Evolutionary conservation across 2,329 filamentous ascomycete genomes (phyloP).

Genomic region (Fusarium pseudograminearum): DNA sequence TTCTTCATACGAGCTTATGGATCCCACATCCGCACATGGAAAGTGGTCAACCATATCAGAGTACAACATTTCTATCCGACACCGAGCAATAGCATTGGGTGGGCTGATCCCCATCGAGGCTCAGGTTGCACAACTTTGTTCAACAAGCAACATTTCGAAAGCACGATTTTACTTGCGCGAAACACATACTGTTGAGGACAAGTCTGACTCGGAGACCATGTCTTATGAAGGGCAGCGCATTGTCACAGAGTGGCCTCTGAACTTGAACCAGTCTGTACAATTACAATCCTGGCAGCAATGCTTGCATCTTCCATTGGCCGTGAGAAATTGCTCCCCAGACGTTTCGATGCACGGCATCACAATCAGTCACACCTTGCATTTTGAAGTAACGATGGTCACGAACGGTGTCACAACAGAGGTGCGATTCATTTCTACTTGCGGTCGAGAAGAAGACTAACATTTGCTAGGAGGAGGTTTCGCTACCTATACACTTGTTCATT

Average conservation of each 20-base stretch:
- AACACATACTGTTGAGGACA: background rate
- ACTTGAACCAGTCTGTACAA: background rate
- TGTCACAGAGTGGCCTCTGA: slow-evolving; percentile 14
- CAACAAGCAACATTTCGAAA: background rate
- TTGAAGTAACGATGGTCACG: background rate
- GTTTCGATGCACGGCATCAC: background rate
- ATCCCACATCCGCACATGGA: background rate
- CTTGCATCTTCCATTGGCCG: background rate
- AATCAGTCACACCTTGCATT: background rate
- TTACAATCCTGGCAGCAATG: slow-evolving; percentile 14
- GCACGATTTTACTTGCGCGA: background rate
- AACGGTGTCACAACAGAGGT: background rate
- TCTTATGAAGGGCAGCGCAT: background rate
- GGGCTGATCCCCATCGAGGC: slow-evolving; percentile 8
- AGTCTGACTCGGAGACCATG: accelerated
- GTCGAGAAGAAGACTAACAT: background rate
- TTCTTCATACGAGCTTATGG: slow-evolving; percentile 23
- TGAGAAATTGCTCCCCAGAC: slow-evolving; percentile 3
- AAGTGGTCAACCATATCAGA: slow-evolving; percentile 4
- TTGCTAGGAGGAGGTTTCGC: background rate
- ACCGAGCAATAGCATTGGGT: slow-evolving; percentile 1
- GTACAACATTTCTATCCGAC: slow-evolving; percentile 5
- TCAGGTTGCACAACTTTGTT: background rate
- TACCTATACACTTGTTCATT: slow-evolving; percentile 12
- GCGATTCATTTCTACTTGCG: accelerated